phyloP scores from a whole-genome alignment of 305 asterid genomes.

The Solanum chacoense region DNA sequence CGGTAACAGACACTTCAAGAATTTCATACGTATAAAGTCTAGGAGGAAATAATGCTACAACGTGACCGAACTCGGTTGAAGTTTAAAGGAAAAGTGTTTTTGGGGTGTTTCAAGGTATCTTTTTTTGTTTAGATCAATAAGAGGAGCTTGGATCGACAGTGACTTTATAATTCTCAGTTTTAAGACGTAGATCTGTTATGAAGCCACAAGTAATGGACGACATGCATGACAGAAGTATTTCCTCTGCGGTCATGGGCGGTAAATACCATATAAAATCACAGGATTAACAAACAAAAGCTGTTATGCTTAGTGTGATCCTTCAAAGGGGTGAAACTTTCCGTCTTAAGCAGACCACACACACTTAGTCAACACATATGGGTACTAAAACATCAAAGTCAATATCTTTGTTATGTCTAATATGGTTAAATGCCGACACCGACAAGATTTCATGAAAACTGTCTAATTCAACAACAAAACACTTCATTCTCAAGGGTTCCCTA shows the following conservation, averaged over 20 bases:
- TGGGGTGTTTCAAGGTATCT: background rate
- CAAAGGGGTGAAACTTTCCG: background rate
- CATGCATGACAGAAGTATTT: background rate
- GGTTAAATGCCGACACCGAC: background rate
- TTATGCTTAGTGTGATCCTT: background rate
- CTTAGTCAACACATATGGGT: background rate
- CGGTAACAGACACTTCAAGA: background rate
- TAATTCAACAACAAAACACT: background rate
- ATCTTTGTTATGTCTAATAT: background rate
- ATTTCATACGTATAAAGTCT: background rate
- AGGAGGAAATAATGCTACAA: background rate
- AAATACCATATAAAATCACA: background rate
- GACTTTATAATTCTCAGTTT: background rate
- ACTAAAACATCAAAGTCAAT: background rate
- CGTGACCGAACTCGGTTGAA: background rate
- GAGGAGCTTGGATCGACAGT: background rate
- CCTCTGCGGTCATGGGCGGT: background rate
- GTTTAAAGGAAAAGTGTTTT: background rate
- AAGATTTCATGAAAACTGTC: background rate
- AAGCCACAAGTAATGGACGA: background rate
- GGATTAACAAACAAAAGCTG: background rate
- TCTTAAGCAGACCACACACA: background rate
- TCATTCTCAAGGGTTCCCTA: background rate
- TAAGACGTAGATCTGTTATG: background rate
- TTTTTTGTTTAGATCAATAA: background rate